Evolutionary conservation across 345 rosid species (phyloP), one percentile per base, ranked within the genome.

Genomic region (Eucalyptus albens): DNA sequence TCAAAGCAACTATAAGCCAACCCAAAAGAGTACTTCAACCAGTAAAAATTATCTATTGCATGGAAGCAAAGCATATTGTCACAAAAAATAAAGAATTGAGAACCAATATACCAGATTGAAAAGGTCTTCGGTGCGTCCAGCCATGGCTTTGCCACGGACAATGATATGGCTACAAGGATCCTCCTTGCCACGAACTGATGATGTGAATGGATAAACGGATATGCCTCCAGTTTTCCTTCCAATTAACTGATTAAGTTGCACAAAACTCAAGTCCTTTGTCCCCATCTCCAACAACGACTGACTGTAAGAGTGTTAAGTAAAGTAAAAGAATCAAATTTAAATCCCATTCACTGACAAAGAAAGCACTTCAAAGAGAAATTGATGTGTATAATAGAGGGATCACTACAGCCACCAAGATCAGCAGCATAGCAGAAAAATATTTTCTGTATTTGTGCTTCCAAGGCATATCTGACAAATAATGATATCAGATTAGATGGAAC

Each of bases 191-290:
- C 94, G 92, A 62, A 98, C 87, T 44, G 99, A 96, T 91, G 99
- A 98, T 89, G 97, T 96, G 90, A 96, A 94, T 86, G 99, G 99
- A 92, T 95, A 98, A 90, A 98, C 95, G 26, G 99, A 98, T 92
- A 98, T 96, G 50, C 99, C 99, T 67, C 99, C 99, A 33, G 99
- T 98, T 94, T 97, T 98, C 94, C 99, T 94, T 93, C 99, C 99
- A 94, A 98, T 96, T 90, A 98, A 93, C 92, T 98, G 99, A 94
- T 98, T 97, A 87, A 98, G 97, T 92, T 98, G 99, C 86, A 98
- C 99, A 94, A 98, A 98, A 87, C 92, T 92, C 93, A 96, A 92
- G 93, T 98, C 96, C 91, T 95, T 94, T 87, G 99, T 96, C 89
- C 99, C 99, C 99, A 98, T 98, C 95, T 98, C 99, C 91, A 96